Conservation (phyloP, 495 filamentous ascomycete species). For the Chaetomidium leptoderma region DNA sequence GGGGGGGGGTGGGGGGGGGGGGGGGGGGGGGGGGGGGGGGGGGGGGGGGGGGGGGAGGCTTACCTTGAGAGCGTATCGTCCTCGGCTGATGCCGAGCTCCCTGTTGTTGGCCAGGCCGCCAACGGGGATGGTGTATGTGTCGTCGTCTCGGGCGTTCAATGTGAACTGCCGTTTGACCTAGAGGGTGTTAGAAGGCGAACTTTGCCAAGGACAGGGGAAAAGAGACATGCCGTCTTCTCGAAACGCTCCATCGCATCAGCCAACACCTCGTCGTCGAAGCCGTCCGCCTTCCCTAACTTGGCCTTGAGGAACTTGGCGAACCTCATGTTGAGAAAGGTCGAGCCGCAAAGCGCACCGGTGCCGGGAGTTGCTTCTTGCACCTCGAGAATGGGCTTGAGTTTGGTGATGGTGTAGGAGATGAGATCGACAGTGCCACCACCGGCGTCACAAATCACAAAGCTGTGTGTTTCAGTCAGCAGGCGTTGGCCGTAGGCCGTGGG, state of each 20-base stretch:
- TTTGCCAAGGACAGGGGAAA: not conserved
- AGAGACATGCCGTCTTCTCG: conserved; percentile 28
- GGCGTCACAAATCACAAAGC: conserved; percentile 55
- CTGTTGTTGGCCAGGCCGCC: conserved; percentile 30
- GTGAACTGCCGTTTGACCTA: conserved; percentile 34
- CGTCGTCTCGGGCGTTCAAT: conserved; percentile 21
- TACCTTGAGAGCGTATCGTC: conserved; percentile 29
- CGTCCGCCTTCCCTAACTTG: conserved; percentile 31
- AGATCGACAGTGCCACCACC: conserved; percentile 59
- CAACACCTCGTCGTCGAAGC: conserved; percentile 36
- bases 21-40: not conserved
- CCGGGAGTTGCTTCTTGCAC: conserved; percentile 48
- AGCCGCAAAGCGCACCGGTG: conserved; percentile 55
- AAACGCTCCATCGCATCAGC: conserved; percentile 39
- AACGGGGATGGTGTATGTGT: conserved; percentile 35
- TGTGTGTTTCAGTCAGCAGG: conserved; percentile 14
- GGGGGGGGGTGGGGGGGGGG: not conserved
- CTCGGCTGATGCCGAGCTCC: conserved; percentile 28
- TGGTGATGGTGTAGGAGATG: conserved; percentile 52
- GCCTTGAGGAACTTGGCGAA: conserved; percentile 45
- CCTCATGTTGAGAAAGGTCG: conserved; percentile 49
- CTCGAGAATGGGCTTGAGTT: conserved; percentile 43
- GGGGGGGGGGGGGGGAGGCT: not conserved
- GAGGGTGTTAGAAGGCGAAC: not conserved
- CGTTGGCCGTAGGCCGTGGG: too few relatives aligned